phyloP scores from a whole-genome alignment of 306 rosid genomes.

The Cucurbita moschata region DNA sequence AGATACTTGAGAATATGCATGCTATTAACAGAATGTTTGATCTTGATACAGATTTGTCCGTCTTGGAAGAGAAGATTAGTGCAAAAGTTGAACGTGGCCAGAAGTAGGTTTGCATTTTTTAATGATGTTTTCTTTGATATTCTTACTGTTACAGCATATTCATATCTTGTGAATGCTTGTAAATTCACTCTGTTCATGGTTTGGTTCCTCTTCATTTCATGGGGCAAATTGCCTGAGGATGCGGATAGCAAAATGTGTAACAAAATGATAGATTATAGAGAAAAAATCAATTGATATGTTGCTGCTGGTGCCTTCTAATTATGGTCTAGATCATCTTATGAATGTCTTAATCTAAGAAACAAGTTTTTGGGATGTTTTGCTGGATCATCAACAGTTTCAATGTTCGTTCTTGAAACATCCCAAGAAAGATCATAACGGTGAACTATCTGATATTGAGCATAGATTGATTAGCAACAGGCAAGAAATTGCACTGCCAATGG shows the following conservation, averaged over 20 bases:
- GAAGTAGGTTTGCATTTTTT: slow-evolving; percentile 12
- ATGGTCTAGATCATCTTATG: background rate
- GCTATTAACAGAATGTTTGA: slow-evolving; percentile 86
- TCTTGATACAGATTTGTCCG: slow-evolving; percentile 56
- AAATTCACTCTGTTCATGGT: background rate
- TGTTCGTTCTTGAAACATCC: background rate
- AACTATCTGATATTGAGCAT: background rate
- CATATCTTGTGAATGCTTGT: background rate
- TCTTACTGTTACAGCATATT: background rate
- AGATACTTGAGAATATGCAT: slow-evolving; percentile 67
- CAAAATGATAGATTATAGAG: background rate
- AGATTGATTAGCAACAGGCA: background rate
- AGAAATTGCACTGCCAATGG: background rate
- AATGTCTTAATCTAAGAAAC: background rate
- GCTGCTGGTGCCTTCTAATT: background rate
- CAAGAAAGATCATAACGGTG: background rate
- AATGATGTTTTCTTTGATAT: background rate
- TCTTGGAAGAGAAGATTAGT: slow-evolving; percentile 65
- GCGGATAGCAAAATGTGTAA: background rate
- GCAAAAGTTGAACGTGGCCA: slow-evolving; percentile 39
- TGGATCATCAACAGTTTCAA: background rate
- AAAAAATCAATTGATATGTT: background rate
- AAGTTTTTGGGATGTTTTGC: background rate
- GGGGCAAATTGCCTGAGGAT: background rate
- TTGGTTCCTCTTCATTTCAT: background rate